Percentiles rank a stretch among this genome's conserved stretches.
phyloP scores from a whole-genome alignment of 2,329 filamentous ascomycete species.

The Calonectria hongkongensis region DNA sequence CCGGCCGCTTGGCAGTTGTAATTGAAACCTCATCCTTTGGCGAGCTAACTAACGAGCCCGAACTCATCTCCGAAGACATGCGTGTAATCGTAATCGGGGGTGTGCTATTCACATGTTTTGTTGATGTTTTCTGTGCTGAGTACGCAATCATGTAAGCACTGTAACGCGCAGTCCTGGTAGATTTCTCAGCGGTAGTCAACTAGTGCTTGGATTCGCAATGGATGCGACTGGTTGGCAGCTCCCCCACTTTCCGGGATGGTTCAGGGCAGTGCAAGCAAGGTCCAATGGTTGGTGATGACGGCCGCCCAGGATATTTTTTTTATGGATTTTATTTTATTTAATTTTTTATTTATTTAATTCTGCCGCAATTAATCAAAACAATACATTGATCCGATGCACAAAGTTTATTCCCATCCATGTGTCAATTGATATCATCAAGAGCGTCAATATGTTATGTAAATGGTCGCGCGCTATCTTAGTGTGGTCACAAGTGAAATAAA shows the following conservation, averaged over 20 bases:
- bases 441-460: not conserved
- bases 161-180: constrained; percentile 17
- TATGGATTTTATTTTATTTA: not conserved
- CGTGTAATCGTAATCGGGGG: constrained; percentile 12
- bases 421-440: constrained; percentile 1
- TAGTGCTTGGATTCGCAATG: constrained; percentile 21
- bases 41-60: constrained; percentile 17
- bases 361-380: not conserved
- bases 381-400: not conserved
- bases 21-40: constrained; percentile 25
- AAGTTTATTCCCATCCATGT: not conserved
- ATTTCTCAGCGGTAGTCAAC: not conserved
- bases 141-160: constrained; percentile 35
- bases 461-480: constrained; percentile 2
- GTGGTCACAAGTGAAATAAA: constrained; percentile 16
- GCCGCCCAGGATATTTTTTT: not conserved
- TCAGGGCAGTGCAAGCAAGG: constrained; percentile 27
- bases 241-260: constrained; percentile 32
- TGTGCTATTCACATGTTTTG: constrained; percentile 16
- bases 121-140: constrained; percentile 20
- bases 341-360: not conserved
- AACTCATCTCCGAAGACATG: not conserved
- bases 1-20: constrained; percentile 6
- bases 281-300: not conserved
- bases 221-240: constrained; percentile 21